Evolutionary conservation across 805 yeast species (phyloP).

Genomic region (Candida nitratophila): DNA sequence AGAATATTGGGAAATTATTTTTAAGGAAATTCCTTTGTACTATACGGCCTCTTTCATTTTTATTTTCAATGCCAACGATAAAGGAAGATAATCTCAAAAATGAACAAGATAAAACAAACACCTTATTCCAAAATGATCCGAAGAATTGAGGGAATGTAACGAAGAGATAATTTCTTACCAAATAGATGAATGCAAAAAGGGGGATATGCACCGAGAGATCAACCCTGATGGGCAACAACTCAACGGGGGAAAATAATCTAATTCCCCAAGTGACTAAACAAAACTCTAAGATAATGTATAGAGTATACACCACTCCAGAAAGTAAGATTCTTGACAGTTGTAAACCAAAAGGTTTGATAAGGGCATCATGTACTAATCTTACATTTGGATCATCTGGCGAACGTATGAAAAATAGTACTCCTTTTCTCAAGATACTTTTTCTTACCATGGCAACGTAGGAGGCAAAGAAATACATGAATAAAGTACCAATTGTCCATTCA

Average conservation of each 20-base stretch:
- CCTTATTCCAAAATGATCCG: conserved; percentile 48
- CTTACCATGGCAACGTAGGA: conserved; percentile 81
- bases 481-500: conserved; percentile 70
- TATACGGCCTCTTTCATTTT: conserved; percentile 65
- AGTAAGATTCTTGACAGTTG: conserved; percentile 69
- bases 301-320: conserved; percentile 68
- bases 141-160: background rate
- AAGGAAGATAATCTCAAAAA: conserved; percentile 75
- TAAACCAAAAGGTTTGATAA: conserved; percentile 64
- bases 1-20: conserved; percentile 30
- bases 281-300: conserved; percentile 67
- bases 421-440: conserved; percentile 66
- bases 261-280: conserved; percentile 54
- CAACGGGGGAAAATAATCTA: conserved; percentile 29
- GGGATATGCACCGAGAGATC: background rate
- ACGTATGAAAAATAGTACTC: conserved; percentile 84
- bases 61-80: conserved; percentile 52
- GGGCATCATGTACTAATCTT: conserved; percentile 78
- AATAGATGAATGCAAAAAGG: background rate
- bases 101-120: conserved; percentile 48
- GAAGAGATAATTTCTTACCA: background rate
- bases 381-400: conserved; percentile 93
- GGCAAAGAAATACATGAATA: conserved; percentile 84
- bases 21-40: conserved; percentile 41
- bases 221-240: conserved; percentile 17